Evolutionary conservation across 495 filamentous ascomycete species (phyloP), one percentile per base, ranked within the genome.

Genomic region (Astrocystis sublimbata): DNA sequence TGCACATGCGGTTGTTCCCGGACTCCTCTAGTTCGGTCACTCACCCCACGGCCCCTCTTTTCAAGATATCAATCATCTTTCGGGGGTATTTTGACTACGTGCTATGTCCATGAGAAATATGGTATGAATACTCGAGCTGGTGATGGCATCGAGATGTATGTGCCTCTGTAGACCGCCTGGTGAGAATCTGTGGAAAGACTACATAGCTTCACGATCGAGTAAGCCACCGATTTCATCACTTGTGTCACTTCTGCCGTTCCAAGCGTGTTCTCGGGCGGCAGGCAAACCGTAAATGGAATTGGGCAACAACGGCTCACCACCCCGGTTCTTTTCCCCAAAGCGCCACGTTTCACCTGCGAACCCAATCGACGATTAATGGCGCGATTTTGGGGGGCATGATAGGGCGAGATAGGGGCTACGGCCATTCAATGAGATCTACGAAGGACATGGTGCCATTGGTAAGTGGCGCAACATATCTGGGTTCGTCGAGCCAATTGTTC

Each of bases 1-100:
- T 33, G 17, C 30, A 31, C 46, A 35, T 35, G 28, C 30, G 28
- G 49, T 52, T 52, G 6, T 35, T 52, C 49, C 49, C 49, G 49
- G 35, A 45, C 33, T 17, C 17, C n/a, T 33, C 12, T 33, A 23
- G 49, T 35, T 35, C n/a, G 49, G 49, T 52, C 17, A 17, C 40
- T n/a, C 24, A 30, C 46, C 46, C 46, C 46, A 30, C 46, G 46
- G 24, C 46, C 46, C 46, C 46, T 49, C 46, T 46, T 46, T 30
- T 26, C 13, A 5, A 26, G 15, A 49, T 49, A n/a, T n/a, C n/a
- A n/a, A n/a, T n/a, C n/a, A n/a, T n/a, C n/a, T n/a, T n/a, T n/a
- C n/a, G n/a, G n/a, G n/a, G n/a, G n/a, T n/a, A n/a, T n/a, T n/a
- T n/a, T n/a, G n/a, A n/a, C n/a, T n/a, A n/a, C n/a, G n/a, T n/a